Evolutionary conservation across 768 basidiomycete species (phyloP), one percentile per base, ranked within the genome.

Genomic region (Sporobolomyces roseus): DNA sequence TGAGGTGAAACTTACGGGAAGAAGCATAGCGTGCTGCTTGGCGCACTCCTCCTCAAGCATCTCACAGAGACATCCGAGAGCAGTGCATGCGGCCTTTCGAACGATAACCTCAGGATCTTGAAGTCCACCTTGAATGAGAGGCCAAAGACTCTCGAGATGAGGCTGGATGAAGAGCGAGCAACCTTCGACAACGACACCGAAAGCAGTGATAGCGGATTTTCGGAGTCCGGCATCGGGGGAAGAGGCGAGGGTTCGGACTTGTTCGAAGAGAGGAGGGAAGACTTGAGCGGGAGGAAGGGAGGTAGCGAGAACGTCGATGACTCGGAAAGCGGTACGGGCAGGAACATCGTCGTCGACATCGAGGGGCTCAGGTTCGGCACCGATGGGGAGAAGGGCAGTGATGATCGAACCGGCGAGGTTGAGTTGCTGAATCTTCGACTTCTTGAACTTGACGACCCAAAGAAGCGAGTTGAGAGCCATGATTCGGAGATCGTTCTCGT

Each of bases 381-480:
- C 88, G 75, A 98, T 90, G 51, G 93, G 91, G 84, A 99, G 88
- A 50, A 99, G 85, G 50, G 90, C 89, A 74, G 91, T 86, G 65
- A 98, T 84, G 77, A 99, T 94, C 32, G 85, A 84, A 52, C 85
- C 84, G 21, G 91, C 92, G 65, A 99, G 83, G 77, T 85, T 85
- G 68, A 92, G 84, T 74, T 84, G 84, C 80, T 96, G 92, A 43
- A 99, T 85, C 80, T 93, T 96, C 56, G 88, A 87, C 81, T 97
- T 97, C 86, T 98, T 99, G 82, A 98, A 98, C 83, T 93, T 89
- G 61, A 98, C 88, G 12, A 93, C 91, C 93, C 93, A 98, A 77
- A 91, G 89, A 13, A 99, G 85, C 10, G 90, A 89, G 76, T 97
- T 98, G 45, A 99, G 84, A 14, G 89, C 87, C 74, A 96, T 87